Conservation (phyloP, 2,329 filamentous ascomycete species). For the Anthostomella pinea region DNA sequence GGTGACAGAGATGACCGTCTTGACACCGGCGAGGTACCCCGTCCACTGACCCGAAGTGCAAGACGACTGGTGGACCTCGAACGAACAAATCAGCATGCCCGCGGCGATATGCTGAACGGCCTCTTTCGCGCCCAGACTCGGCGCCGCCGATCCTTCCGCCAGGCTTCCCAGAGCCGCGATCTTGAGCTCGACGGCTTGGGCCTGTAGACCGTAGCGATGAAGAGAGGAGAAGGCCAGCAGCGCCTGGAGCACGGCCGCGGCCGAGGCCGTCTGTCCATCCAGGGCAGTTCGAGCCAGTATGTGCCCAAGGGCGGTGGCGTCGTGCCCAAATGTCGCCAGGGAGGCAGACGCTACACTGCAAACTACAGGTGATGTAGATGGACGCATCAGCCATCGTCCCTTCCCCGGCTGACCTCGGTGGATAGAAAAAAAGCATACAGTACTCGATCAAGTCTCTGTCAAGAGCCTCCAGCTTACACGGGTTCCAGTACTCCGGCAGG, state of each 20-base stretch:
- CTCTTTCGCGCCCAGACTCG: constrained; percentile 12
- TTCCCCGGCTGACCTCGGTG: constrained; percentile 1
- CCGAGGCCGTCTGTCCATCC: constrained; percentile 2
- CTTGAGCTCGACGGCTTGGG: constrained; percentile 21
- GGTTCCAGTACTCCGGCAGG: constrained; percentile 16
- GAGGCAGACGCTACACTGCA: constrained; percentile 17
- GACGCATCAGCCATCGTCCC: not conserved
- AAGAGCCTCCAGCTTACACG: constrained; percentile 7
- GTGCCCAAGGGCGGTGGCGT: constrained; percentile 15
- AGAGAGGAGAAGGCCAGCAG: constrained; percentile 23
- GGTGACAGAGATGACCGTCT: constrained; percentile 17
- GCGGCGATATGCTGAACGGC: constrained; percentile 25
- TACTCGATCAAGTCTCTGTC: constrained; percentile 15
- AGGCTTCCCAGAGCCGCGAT: constrained; percentile 18
- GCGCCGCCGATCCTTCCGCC: constrained; percentile 3
- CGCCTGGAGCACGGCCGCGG: constrained; percentile 14
- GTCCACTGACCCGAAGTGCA: constrained; percentile 19
- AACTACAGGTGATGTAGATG: constrained; percentile 7
- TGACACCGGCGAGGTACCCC: constrained; percentile 14
- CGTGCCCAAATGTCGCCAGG: constrained; percentile 22
- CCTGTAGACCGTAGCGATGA: constrained; percentile 15
- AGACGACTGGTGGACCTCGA: constrained; percentile 19
- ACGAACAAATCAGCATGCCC: constrained; percentile 26
- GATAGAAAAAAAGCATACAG: constrained; percentile 9
- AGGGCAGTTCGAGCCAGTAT: constrained; percentile 21